These are phyloP conservation scores for Usnea hakonensis DNA, from an alignment of 495 filamentous ascomycete genomes.

Conservation along the genomic window DNA sequence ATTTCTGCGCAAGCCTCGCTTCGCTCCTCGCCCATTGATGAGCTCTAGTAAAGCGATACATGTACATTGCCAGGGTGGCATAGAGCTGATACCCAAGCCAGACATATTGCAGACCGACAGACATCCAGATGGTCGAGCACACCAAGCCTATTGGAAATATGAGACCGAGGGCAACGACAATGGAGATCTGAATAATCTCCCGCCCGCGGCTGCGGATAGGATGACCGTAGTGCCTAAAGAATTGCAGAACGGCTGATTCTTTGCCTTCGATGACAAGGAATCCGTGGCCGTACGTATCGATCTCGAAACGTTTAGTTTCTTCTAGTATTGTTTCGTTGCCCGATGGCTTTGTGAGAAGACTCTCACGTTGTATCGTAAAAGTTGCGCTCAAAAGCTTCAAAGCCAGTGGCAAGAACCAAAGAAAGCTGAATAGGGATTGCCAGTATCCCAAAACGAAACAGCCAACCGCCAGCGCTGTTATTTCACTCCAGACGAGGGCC, in stretches of 20 bases:
- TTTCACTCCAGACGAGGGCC: slow-evolving; percentile 8
- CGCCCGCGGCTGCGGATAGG: slow-evolving; percentile 17
- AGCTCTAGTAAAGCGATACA: slow-evolving; percentile 1
- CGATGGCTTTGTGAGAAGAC: neutral
- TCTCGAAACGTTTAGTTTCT: slow-evolving; percentile 10
- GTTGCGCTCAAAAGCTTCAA: slow-evolving; percentile 14
- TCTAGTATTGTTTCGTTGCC: neutral
- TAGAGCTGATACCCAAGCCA: slow-evolving; percentile 19
- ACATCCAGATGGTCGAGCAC: slow-evolving; percentile 16
- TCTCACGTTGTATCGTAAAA: slow-evolving; percentile 6
- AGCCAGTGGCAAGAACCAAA: slow-evolving; percentile 11
- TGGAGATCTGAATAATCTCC: slow-evolving; percentile 13
- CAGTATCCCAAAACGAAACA: neutral
- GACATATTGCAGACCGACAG: slow-evolving; percentile 12
- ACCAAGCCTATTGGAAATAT: slow-evolving; percentile 14
- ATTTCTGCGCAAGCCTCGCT: slow-evolving; percentile 2
- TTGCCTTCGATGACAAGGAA: slow-evolving; percentile 18
- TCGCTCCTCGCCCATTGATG: slow-evolving; percentile 12
- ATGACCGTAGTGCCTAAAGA: slow-evolving; percentile 19
- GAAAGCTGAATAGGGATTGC: slow-evolving; percentile 1
- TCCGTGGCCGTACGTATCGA: slow-evolving; percentile 11
- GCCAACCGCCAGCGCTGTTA: neutral
- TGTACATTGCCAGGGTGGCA: slow-evolving; percentile 14
- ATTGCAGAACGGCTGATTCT: slow-evolving; percentile 13
- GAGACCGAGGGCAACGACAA: slow-evolving; percentile 16